Evolutionary conservation across 2,329 filamentous ascomycete genomes (phyloP).

Genomic region (Talaromyces sp.): DNA sequence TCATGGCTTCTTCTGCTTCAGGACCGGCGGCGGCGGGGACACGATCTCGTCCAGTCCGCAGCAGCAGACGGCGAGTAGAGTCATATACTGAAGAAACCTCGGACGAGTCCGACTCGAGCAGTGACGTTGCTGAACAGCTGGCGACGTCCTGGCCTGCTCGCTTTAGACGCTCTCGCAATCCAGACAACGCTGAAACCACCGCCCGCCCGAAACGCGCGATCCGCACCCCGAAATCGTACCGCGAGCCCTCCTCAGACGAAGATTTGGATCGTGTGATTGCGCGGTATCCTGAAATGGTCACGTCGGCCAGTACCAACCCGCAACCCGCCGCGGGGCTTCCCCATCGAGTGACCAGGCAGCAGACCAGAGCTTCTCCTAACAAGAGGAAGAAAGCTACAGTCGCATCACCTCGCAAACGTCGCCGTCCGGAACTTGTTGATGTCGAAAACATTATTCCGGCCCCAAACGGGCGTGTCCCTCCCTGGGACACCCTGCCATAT

Average conservation of each 20-base stretch:
- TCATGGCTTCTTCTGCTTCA: slow-evolving; percentile 23
- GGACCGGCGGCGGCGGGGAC: slow-evolving; percentile 15
- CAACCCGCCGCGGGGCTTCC: slow-evolving; percentile 2
- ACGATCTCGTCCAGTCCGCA: slow-evolving; percentile 28
- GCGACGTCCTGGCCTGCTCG: slow-evolving; percentile 2
- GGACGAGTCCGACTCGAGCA: slow-evolving; percentile 23
- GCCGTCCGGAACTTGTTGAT: slow-evolving; percentile 8
- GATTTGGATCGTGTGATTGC: slow-evolving; percentile 15
- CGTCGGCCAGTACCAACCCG: neutral
- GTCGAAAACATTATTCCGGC: slow-evolving; percentile 13
- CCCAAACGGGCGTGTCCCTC: slow-evolving; percentile 38
- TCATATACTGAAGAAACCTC: slow-evolving; percentile 30
- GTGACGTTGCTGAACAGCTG: slow-evolving; percentile 17
- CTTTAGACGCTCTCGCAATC: neutral
- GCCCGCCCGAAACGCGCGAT: slow-evolving; percentile 26
- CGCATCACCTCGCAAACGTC: slow-evolving; percentile 12
- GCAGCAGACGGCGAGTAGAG: slow-evolving; percentile 28
- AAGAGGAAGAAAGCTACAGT: slow-evolving; percentile 15
- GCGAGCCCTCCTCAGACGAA: slow-evolving; percentile 30
- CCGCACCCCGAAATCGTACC: slow-evolving; percentile 24
- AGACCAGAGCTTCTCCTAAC: slow-evolving; percentile 7
- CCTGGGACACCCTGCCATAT: slow-evolving; percentile 61
- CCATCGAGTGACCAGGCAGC: slow-evolving; percentile 5
- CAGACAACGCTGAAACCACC: slow-evolving; percentile 2
- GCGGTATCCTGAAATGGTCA: slow-evolving; percentile 11